Base-by-base conservation (phyloP, 495 filamentous ascomycete genomes). In the Podospora appendiculata region DNA sequence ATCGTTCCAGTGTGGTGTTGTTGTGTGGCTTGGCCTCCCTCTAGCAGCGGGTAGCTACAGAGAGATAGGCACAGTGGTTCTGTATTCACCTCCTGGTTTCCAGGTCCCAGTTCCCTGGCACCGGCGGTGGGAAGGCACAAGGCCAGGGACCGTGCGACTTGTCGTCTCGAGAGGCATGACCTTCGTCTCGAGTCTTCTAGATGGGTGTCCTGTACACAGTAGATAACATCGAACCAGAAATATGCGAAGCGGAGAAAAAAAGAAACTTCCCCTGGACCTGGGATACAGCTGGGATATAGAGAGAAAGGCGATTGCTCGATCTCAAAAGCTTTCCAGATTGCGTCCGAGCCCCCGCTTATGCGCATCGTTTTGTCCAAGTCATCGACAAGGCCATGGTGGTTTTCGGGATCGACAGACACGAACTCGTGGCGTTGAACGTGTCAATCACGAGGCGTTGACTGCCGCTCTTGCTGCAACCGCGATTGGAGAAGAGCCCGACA, bases 31-130 rank as follows among this genome's bases (percentile, higher is more conserved):
- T 47, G 43, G 34, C 32, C 32, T 32, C 36, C 18, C 41, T 44
- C 17, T 38, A 40, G 52, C 34, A 44, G 40, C 59, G 59, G 59
- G 47, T 56, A 43, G 43, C 50, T 51, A 57, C 59, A 62, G 33
- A 41, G 25, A 25, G n/a, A n/a, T n/a, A n/a, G n/a, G n/a, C n/a
- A n/a, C 47, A 36, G 14, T 54, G n/a, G 47, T 33, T 6, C 13
- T 47, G 19, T 19, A 41, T 13, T 38, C 32, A 32, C 16, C 35
- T 35, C 50, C 49, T 5, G 5, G 25, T 25, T 25, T 25, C 25
- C 25, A 25, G 25, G 25, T 25, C 25, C 25, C 25, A 36, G 42
- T 19, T 25, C 35, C 46, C 50, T 47, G 57, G 50, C 38, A 43
- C 57, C 34, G 49, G 48, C 34, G 49, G 48, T 25, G 41, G 14